Conservation (phyloP, 2,329 filamentous ascomycete species). For the Talaromyces sp. region DNA sequence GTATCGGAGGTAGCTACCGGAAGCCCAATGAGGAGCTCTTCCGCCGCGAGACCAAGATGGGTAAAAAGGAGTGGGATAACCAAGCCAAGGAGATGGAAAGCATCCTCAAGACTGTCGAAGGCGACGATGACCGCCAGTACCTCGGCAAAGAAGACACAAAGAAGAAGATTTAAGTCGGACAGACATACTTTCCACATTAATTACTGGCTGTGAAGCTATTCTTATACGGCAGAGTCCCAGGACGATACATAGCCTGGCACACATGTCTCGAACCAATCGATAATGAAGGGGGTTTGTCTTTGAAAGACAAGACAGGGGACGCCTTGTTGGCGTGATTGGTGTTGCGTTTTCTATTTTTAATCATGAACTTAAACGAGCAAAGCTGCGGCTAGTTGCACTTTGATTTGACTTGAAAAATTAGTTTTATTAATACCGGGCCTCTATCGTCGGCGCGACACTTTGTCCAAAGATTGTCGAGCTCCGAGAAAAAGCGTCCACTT, state of each 20-base stretch:
- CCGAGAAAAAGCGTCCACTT: neutral
- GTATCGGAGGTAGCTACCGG: constrained; percentile 79
- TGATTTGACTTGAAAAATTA: neutral
- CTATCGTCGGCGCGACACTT: neutral
- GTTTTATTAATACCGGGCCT: neutral
- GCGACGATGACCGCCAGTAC: constrained; percentile 45
- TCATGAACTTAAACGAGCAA: neutral
- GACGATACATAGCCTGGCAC: neutral
- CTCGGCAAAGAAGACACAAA: constrained; percentile 26
- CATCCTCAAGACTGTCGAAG: constrained; percentile 69
- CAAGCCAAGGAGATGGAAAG: constrained; percentile 72
- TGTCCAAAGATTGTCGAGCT: neutral
- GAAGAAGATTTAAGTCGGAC: constrained; percentile 29
- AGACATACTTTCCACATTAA: neutral
- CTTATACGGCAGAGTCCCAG: neutral
- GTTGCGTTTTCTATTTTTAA: neutral
- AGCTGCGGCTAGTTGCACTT: neutral
- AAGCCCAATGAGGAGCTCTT: constrained; percentile 84
- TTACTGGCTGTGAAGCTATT: neutral
- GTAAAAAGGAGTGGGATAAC: constrained; percentile 68
- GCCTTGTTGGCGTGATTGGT: neutral
- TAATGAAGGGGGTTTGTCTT: neutral
- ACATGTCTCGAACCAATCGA: neutral
- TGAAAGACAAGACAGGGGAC: neutral
- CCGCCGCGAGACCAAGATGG: constrained; percentile 79